Percentiles rank a stretch among this genome's conserved stretches.
These are phyloP conservation scores for Cladophialophora chaetospira DNA, from an alignment of 2,329 filamentous ascomycete species.

Conservation along the genomic window DNA sequence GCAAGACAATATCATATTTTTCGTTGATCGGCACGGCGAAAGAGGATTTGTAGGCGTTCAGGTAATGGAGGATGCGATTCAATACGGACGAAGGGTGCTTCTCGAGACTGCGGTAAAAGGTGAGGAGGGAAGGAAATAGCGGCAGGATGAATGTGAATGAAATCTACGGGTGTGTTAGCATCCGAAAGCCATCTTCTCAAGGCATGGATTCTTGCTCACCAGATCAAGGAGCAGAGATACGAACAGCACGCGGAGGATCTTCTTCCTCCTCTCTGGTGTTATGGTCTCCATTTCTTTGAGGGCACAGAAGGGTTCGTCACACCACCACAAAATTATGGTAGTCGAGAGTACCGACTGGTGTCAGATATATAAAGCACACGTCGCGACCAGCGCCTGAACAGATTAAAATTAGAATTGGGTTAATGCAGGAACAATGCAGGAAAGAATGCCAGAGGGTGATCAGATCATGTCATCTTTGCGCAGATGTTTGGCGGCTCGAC, in stretches of 20 bases:
- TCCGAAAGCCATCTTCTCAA: background rate
- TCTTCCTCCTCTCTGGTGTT: constrained; percentile 61
- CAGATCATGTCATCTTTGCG: constrained; percentile 6
- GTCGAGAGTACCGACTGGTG: too few species aligned
- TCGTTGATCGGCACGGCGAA: constrained; percentile 93
- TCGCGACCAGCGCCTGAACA: background rate
- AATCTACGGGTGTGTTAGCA: constrained; percentile 59
- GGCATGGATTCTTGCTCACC: constrained; percentile 56
- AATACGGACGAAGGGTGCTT: constrained; percentile 66
- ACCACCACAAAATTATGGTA: too few species aligned
- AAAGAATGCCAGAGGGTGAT: background rate
- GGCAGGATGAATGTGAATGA: constrained; percentile 99
- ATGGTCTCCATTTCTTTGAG: constrained; percentile 42
- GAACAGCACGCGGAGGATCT: constrained; percentile 83
- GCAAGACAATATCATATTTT: constrained; percentile 92
- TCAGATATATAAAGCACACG: background rate
- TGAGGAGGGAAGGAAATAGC: constrained; percentile 89
- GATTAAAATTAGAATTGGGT: background rate
- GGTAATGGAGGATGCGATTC: constrained; percentile 73
- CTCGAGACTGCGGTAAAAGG: constrained; percentile 91
- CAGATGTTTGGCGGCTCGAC: background rate
- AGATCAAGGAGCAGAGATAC: constrained; percentile 86
- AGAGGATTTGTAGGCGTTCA: constrained; percentile 92
- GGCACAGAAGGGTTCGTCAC: too few species aligned
- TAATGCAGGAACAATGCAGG: constrained; percentile 9